A percentile compares a stretch with the other conserved stretches of the same genome.
These are phyloP conservation scores for Penicillium subrubescens DNA, from an alignment of 495 filamentous ascomycete species.

Conservation along the genomic window DNA sequence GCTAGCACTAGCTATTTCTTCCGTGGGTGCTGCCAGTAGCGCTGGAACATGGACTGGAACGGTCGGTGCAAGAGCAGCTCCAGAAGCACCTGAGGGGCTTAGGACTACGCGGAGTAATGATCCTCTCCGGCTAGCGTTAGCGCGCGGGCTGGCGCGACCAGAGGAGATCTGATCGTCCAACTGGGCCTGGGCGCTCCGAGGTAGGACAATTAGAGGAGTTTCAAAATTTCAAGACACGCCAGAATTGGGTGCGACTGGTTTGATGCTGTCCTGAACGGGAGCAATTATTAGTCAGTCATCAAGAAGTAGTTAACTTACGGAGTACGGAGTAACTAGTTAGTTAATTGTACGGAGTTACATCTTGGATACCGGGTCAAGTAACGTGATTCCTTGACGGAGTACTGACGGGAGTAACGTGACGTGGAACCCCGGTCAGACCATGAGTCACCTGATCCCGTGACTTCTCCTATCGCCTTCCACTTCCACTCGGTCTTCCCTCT, in stretches of 20 bases:
- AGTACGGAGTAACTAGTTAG: too few relatives aligned
- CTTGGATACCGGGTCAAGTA: neutral
- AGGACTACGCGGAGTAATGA: conserved; percentile 26
- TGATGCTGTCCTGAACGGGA: neutral
- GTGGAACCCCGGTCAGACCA: conserved; percentile 1
- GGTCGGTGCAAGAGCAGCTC: neutral
- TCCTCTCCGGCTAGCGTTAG: conserved; percentile 26
- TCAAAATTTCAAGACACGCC: neutral
- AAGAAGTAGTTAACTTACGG: too few relatives aligned
- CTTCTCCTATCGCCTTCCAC: conserved; percentile 22
- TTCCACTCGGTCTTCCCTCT: neutral
- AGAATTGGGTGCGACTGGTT: neutral
- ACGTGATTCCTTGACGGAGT: neutral
- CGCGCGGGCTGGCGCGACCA: conserved; percentile 23
- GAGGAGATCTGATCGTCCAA: conserved; percentile 28
- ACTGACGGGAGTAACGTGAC: neutral
- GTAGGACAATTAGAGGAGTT: neutral
- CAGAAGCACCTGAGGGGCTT: conserved; percentile 2
- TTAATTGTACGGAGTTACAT: too few relatives aligned
- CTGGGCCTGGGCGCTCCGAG: neutral
- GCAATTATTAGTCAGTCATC: neutral
- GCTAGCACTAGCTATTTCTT: neutral
- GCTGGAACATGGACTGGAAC: conserved; percentile 5
- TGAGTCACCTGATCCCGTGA: conserved; percentile 18
- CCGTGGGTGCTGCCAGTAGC: neutral